Conservation (phyloP, 2,329 filamentous ascomycete species). For the Talaromyces funiculosus region DNA sequence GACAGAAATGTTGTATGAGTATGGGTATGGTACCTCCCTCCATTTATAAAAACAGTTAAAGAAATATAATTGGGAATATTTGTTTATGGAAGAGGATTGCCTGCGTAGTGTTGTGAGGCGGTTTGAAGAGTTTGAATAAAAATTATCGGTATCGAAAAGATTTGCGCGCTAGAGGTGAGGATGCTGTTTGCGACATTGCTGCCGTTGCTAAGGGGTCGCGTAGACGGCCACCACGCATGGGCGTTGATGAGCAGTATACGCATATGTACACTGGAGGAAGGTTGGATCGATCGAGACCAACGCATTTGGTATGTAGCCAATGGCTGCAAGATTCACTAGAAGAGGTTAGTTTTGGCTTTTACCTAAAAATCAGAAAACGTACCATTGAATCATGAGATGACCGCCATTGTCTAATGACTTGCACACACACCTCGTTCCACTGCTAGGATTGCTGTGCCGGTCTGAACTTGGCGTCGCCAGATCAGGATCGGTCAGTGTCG, state of each 20-base stretch:
- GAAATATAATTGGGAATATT: background rate
- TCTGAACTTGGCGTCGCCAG: constrained; percentile 50
- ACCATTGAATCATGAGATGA: constrained; percentile 56
- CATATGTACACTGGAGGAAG: constrained; percentile 48
- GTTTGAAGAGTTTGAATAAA: too few relatives aligned
- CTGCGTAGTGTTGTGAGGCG: too few relatives aligned
- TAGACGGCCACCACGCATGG: constrained; percentile 33
- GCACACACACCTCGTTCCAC: constrained; percentile 55
- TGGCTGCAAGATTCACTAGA: constrained; percentile 56
- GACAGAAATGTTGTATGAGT: constrained; percentile 4
- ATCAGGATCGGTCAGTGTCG: constrained; percentile 46
- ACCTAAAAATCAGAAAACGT: constrained; percentile 17
- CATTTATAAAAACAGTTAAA: background rate
- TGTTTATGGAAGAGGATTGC: background rate
- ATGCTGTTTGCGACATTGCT: constrained; percentile 27
- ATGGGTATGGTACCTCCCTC: background rate
- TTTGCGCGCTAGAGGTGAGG: constrained; percentile 40
- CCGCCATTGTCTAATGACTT: constrained; percentile 50
- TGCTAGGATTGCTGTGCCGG: constrained; percentile 47
- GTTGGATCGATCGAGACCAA: constrained; percentile 48
- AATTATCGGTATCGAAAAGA: constrained; percentile 30
- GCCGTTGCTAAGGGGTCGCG: constrained; percentile 27
- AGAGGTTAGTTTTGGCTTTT: background rate
- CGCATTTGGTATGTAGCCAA: constrained; percentile 56
- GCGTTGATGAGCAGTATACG: constrained; percentile 45